A percentile compares a stretch with the other conserved stretches of the same genome.
Evolutionary conservation across 2,329 filamentous ascomycete species (phyloP).

Genomic region (Tolypocladium amazonense): DNA sequence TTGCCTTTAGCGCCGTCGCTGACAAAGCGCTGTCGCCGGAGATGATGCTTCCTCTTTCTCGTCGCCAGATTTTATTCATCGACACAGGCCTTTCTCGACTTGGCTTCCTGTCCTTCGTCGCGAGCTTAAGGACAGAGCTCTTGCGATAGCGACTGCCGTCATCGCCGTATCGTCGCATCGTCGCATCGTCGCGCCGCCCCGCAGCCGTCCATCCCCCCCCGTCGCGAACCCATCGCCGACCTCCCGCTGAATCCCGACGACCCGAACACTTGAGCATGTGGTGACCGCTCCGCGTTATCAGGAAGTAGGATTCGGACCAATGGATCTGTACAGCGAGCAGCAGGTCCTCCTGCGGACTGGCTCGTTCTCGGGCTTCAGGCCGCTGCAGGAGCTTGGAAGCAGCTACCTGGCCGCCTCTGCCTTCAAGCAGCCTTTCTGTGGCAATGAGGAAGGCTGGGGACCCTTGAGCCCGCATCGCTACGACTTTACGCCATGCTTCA

Average conservation of each 20-base stretch:
- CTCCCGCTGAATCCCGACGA: conserved; percentile 6
- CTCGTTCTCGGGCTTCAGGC: conserved; percentile 49
- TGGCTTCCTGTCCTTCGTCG: background rate
- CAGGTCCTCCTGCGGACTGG: conserved; percentile 43
- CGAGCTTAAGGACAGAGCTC: background rate
- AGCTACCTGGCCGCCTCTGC: conserved; percentile 46
- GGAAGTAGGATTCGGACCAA: conserved; percentile 4
- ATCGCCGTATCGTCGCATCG: background rate
- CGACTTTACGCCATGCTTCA: conserved; percentile 95
- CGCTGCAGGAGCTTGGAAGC: conserved; percentile 38
- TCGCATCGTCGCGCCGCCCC: background rate
- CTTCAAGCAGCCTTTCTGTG: conserved; percentile 65
- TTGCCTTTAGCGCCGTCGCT: conserved; percentile 4
- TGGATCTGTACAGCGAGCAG: conserved; percentile 26
- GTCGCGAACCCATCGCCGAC: conserved; percentile 1
- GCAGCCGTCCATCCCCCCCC: background rate
- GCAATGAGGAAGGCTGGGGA: conserved; percentile 90
- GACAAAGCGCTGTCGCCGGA: conserved; percentile 3
- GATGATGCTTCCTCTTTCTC: background rate
- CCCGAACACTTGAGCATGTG: conserved; percentile 9
- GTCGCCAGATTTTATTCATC: background rate
- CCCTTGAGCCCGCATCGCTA: conserved; percentile 78
- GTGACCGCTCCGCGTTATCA: conserved; percentile 9
- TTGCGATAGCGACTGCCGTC: background rate
- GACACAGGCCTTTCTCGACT: background rate